Base-by-base conservation (phyloP, 2,329 filamentous ascomycete species). In the Exophiala bonariae region DNA sequence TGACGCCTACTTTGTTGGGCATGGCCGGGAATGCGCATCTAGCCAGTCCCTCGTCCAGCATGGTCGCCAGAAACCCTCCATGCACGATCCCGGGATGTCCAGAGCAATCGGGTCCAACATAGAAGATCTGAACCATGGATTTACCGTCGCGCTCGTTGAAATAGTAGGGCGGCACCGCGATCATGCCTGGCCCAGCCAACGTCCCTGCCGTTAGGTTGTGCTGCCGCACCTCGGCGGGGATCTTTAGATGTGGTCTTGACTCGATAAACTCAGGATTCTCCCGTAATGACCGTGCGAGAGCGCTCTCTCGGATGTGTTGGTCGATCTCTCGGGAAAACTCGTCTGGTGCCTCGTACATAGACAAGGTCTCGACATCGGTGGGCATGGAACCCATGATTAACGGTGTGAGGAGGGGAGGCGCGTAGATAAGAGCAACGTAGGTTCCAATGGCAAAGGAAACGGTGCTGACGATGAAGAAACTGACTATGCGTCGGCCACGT, bases 21-120 rank as follows among this genome's bases (percentile, higher is more conserved):
- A 97, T 75, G 18, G 89, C 89, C 4, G 82, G 83, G 68, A 97
- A 96, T 63, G 88, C 95, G 67, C 89, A 95, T 44, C 89, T 78
- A 23, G 87, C 92, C 34, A 97, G 74, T 0, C 89, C 89, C 67
- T 97, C 92, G 63, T 97, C 92, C 43, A 97, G 74, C 65, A 97
- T 78, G 10, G 92, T 96, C n/a, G 92, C 92, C 47, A 97, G 74
- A 55, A 96, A 73, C 0, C 92, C 92, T 41, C 92, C 92, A 66
- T 97, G 93, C 5, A 96, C 80, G 53, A 97, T 89, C 2, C 87
- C 89, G 4, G 89, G 87, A 66, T 97, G 91, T 2, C 92, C 92
- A 64, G 89, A 96, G 32, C 97, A 73, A 59, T 88, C 83, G 2
- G 77, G 70, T 2, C 92, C 92, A 0, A 96, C 77, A 63, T 91